Evolutionary conservation across 805 yeast genomes (phyloP), one percentile per base, ranked within the genome.

Genomic region (Kregervanrija delftensis): DNA sequence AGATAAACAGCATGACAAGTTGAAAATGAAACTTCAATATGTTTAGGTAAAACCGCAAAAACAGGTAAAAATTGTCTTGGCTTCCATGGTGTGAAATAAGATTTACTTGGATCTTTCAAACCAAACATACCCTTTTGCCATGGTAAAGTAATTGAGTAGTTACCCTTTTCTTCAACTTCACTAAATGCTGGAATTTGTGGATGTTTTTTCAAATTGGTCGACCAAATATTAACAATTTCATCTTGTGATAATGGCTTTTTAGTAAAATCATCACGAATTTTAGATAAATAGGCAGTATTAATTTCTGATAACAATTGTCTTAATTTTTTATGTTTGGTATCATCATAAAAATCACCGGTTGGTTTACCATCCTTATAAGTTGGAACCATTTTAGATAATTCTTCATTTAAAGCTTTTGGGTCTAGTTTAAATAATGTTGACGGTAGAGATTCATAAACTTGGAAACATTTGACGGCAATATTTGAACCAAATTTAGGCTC

Each of bases 1-100:
- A 93, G 68, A 65, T 91, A 93, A n/a, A 93, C 85, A 5, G 96
- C 97, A 63, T 90, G 96, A 63, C 98, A 91, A 5, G 97, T 88
- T 50, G 77, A 76, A 65, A 86, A 91, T 16, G 95, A 86, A 38
- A 93, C 70, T 68, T 93, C 98, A 44, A 93, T 70, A 65, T 93
- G 98, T 50, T 86, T 82, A 30, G 99, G 99, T 57, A 87, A 74
- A 48, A 93, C 77, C 11, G 97, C 93, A 66, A 89, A 86, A 39
- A 96, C 95, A 2, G 96, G 90, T 51, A 93, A 67, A 67, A 91
- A 93, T 37, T 88, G 93, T 67, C 96, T 83, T 53, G 96, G 95
- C 48, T 82, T 76, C 97, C 97, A 93, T 42, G 99, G 99, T 2
- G 98, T 88, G 72, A 91, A 93, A 67, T 83, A 93, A 4, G 90